These are phyloP conservation scores for Aspergillus aculeatinus DNA, from an alignment of 2,329 filamentous ascomycete genomes.

Conservation along the genomic window DNA sequence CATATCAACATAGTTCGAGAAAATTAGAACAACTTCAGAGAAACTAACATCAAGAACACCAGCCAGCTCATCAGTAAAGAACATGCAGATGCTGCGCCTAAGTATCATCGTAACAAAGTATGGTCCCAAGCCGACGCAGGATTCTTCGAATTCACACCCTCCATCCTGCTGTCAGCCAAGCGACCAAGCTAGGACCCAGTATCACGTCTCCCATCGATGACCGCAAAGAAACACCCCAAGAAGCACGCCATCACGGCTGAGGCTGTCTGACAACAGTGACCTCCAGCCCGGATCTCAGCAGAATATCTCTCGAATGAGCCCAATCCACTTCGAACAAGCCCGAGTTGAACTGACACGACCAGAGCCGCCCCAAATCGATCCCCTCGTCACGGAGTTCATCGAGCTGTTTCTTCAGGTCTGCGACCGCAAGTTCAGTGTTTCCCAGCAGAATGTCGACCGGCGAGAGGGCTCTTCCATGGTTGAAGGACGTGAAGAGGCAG, in stretches of 20 bases:
- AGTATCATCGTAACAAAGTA: too few species aligned
- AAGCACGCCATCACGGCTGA: constrained; percentile 10
- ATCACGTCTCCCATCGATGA: background rate
- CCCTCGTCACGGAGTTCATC: constrained; percentile 22
- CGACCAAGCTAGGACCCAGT: background rate
- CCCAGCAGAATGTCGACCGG: constrained; percentile 46
- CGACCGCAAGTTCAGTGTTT: constrained; percentile 51
- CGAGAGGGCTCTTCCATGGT: constrained; percentile 44
- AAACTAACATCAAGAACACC: too few species aligned
- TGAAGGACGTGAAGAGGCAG: constrained; percentile 58
- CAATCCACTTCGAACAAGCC: constrained; percentile 58
- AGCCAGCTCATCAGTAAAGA: too few species aligned
- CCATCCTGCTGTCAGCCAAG: too few species aligned
- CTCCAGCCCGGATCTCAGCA: constrained; percentile 41
- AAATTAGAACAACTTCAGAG: too few species aligned
- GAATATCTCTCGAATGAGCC: constrained; percentile 47
- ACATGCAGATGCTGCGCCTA: too few species aligned
- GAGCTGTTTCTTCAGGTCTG: constrained; percentile 49
- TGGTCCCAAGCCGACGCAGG: too few species aligned
- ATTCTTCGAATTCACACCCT: too few species aligned
- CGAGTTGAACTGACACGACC: constrained; percentile 58
- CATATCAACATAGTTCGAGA: too few species aligned
- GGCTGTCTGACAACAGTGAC: constrained; percentile 36
- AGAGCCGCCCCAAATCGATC: constrained; percentile 34
- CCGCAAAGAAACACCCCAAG: too few species aligned